Percentiles rank a stretch among this genome's conserved stretches.
Evolutionary conservation across 768 basidiomycete species (phyloP).

Genomic region (Botryobasidium botryosum): DNA sequence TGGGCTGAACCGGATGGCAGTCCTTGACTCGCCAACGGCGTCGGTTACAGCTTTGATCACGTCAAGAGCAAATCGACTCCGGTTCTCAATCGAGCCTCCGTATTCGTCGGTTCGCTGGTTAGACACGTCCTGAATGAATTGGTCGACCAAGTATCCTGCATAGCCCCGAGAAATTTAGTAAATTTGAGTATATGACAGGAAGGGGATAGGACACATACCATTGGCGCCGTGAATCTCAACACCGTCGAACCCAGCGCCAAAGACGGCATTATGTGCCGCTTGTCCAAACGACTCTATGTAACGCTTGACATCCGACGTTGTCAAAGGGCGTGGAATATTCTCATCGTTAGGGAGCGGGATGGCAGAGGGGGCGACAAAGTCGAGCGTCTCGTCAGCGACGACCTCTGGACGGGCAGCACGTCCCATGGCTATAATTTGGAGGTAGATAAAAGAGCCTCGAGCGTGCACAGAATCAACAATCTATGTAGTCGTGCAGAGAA

Average conservation of each 20-base stretch:
- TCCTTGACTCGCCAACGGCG: slow-evolving; percentile 36
- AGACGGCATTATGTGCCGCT: slow-evolving; percentile 38
- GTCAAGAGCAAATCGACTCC: slow-evolving; percentile 38
- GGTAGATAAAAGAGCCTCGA: slow-evolving; percentile 17
- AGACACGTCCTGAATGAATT: slow-evolving; percentile 40
- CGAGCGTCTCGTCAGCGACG: slow-evolving; percentile 1
- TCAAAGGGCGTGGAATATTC: slow-evolving; percentile 12
- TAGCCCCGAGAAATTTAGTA: background rate
- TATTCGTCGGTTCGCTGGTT: slow-evolving; percentile 48
- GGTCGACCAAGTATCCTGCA: slow-evolving; percentile 26
- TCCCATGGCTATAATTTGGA: slow-evolving; percentile 23
- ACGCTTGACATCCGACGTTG: slow-evolving; percentile 15
- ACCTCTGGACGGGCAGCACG: slow-evolving; percentile 8
- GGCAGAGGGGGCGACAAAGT: slow-evolving; percentile 1
- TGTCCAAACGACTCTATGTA: slow-evolving; percentile 19
- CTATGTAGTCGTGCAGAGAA: background rate
- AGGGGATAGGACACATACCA: too few relatives aligned
- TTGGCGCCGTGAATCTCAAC: slow-evolving; percentile 26
- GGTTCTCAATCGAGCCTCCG: slow-evolving; percentile 47
- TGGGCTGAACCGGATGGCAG: slow-evolving; percentile 40
- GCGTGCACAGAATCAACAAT: slow-evolving; percentile 20
- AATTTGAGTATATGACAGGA: slow-evolving; percentile 9
- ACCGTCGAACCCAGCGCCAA: slow-evolving; percentile 50
- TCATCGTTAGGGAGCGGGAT: slow-evolving; percentile 4
- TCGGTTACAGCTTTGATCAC: slow-evolving; percentile 33